Evolutionary conservation across 2,329 filamentous ascomycete genomes (phyloP).

Genomic region (Dactylonectria macrodidyma): DNA sequence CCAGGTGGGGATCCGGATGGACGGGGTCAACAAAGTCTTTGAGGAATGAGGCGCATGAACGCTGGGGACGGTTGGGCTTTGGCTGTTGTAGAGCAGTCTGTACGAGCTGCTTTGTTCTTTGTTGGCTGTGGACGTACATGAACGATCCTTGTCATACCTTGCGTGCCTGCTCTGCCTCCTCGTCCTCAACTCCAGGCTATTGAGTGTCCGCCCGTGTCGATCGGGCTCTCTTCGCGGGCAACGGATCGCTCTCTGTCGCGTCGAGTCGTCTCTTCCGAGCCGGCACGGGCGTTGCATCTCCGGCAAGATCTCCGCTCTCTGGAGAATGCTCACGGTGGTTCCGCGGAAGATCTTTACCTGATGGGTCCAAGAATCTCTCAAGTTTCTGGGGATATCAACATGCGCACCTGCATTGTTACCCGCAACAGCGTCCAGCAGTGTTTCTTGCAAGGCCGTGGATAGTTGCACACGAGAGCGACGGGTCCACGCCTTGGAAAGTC

Average conservation of each 20-base stretch:
- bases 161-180: neutral
- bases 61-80: neutral
- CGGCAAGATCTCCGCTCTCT: no score
- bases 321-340: no score
- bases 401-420: no score
- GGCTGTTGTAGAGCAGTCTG: conserved; percentile 8
- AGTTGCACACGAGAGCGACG: conserved; percentile 6
- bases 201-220: neutral
- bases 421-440: no score
- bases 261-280: no score
- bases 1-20: conserved; percentile 1
- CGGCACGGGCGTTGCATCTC: no score
- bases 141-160: conserved; percentile 1
- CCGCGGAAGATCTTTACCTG: no score
- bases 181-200: neutral
- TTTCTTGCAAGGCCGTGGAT: neutral
- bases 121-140: neutral
- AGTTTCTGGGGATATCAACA: no score
- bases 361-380: no score
- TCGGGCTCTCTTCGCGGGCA: no score
- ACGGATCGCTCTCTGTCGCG: no score
- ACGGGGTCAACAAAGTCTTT: conserved; percentile 5
- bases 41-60: conserved; percentile 11
- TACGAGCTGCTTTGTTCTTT: neutral
- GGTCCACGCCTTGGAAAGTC: neutral